Conservation (phyloP, 352 stramenopile genomes). For the Thalassiosira hispida region DNA sequence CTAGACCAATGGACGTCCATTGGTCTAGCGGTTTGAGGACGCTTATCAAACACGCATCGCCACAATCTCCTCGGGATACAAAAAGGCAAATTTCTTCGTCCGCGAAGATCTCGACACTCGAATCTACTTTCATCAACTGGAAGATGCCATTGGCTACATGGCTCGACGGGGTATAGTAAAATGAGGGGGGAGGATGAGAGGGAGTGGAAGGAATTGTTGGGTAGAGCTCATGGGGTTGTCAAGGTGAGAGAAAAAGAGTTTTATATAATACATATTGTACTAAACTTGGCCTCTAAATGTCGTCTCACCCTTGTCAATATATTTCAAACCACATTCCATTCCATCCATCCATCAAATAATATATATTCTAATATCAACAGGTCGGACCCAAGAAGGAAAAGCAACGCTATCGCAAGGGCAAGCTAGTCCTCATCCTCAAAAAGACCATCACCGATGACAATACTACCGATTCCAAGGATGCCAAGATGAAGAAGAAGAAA, state of each 20-base stretch:
- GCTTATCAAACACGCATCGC: slow-evolving; percentile 49
- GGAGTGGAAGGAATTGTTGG: slow-evolving; percentile 42
- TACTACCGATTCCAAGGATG: background rate
- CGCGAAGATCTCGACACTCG: slow-evolving; percentile 49
- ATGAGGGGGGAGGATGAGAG: slow-evolving; percentile 43
- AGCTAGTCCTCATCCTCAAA: slow-evolving; percentile 43
- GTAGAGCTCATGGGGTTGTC: slow-evolving; percentile 40
- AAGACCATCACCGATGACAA: slow-evolving; percentile 37
- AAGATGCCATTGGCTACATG: slow-evolving; percentile 52
- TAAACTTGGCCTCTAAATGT: background rate
- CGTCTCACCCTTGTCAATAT: too few species aligned
- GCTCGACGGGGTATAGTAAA: slow-evolving; percentile 31
- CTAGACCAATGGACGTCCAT: too few species aligned
- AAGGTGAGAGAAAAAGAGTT: slow-evolving; percentile 36
- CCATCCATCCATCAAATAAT: too few species aligned
- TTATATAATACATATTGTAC: background rate
- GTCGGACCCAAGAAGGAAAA: slow-evolving; percentile 46
- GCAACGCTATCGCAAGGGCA: slow-evolving; percentile 53
- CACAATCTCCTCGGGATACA: slow-evolving; percentile 50
- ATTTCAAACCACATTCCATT: too few species aligned
- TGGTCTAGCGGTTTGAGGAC: too few species aligned
- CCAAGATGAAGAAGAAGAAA: background rate
- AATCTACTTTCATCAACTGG: slow-evolving; percentile 49
- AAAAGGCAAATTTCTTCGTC: slow-evolving; percentile 43
- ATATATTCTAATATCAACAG: too few species aligned